phyloP scores from a whole-genome alignment of 2,329 filamentous ascomycete species.

The Aspergillus proliferans region DNA sequence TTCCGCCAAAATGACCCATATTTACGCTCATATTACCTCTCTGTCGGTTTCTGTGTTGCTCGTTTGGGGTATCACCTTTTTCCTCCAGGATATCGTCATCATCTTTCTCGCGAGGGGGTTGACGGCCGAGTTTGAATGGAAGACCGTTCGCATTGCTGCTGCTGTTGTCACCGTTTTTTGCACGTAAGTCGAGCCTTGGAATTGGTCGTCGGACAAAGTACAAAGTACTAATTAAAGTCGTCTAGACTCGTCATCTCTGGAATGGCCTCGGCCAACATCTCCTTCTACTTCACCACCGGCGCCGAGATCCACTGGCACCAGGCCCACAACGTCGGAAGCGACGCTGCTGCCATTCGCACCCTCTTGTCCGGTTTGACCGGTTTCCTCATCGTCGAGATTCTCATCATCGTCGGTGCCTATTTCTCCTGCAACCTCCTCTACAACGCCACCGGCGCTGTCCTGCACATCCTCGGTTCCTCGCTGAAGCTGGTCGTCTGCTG shows the following conservation, averaged over 20 bases:
- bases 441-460: constrained; percentile 18
- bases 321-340: constrained; percentile 25
- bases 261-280: constrained; percentile 28
- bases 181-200: constrained; percentile 14
- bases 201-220: not conserved
- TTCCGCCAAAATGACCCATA: constrained; percentile 20
- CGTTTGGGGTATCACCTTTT: constrained; percentile 24
- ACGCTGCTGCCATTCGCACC: constrained; percentile 28
- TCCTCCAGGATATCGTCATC: constrained; percentile 24
- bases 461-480: constrained; percentile 19
- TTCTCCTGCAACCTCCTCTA: constrained; percentile 21
- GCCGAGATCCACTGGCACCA: constrained; percentile 34
- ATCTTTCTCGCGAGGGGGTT: constrained; percentile 18
- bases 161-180: constrained; percentile 21
- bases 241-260: constrained; percentile 24
- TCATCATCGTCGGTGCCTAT: constrained; percentile 20
- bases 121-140: constrained; percentile 17
- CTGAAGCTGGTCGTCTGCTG: constrained; percentile 11
- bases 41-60: constrained; percentile 17
- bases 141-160: constrained; percentile 11
- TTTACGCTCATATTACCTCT: constrained; percentile 22
- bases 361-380: constrained; percentile 28
- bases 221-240: not conserved
- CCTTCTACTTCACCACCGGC: constrained; percentile 28
- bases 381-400: constrained; percentile 24